These are phyloP conservation scores for Macrotyloma uniflorum DNA, from an alignment of 306 rosid species.

Conservation along the genomic window DNA sequence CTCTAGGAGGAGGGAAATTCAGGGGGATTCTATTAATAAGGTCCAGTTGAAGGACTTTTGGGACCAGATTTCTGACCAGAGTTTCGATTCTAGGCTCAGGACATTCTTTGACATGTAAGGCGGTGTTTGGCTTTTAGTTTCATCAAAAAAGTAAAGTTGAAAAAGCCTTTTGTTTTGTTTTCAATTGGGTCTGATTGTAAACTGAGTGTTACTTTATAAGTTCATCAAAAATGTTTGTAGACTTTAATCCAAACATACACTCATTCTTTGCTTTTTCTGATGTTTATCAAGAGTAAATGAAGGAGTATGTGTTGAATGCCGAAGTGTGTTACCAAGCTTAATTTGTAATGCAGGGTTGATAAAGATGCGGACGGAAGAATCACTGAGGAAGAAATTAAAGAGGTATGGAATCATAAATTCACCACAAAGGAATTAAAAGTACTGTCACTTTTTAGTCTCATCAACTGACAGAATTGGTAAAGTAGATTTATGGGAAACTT, in stretches of 20 bases:
- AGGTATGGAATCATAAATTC: constrained; percentile 49
- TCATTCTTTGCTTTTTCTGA: background rate
- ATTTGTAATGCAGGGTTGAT: constrained; percentile 66
- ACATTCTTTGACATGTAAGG: constrained; percentile 77
- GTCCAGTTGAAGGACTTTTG: constrained; percentile 65
- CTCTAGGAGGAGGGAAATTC: constrained; percentile 50
- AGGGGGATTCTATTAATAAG: constrained; percentile 54
- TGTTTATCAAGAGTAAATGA: background rate
- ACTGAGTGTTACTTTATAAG: background rate
- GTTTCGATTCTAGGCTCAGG: constrained; percentile 70
- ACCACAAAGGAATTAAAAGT: background rate
- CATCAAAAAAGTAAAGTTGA: background rate
- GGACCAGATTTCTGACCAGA: constrained; percentile 72
- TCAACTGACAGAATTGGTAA: background rate
- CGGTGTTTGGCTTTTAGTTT: background rate
- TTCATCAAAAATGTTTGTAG: background rate
- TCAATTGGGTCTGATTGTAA: background rate
- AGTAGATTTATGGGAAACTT: background rate
- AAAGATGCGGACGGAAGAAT: constrained; percentile 78
- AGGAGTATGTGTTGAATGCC: constrained; percentile 23
- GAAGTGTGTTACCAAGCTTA: constrained; percentile 2
- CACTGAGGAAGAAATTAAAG: constrained; percentile 60
- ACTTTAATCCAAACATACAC: background rate
- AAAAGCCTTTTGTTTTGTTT: background rate
- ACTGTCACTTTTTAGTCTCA: background rate